Evolutionary conservation across 495 filamentous ascomycete genomes (phyloP).

Genomic region (Trichoderma asperelloides): DNA sequence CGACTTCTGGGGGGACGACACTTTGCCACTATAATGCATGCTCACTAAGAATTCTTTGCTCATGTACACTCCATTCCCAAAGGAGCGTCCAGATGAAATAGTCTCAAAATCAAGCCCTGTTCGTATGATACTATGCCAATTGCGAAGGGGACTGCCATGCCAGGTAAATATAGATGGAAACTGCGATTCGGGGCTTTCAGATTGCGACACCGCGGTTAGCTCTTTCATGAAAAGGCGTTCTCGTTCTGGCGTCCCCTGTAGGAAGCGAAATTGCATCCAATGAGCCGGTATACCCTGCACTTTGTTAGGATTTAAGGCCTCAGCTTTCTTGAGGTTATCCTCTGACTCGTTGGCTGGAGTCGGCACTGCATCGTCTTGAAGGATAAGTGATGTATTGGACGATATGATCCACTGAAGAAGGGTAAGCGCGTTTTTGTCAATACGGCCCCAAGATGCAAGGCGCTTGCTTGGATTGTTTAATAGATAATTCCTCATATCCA

Average conservation of each 20-base stretch:
- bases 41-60: slow-evolving; percentile 50
- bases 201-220: slow-evolving; percentile 19
- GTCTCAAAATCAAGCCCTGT: slow-evolving; percentile 67
- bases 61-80: slow-evolving; percentile 78
- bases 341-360: neutral
- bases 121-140: slow-evolving; percentile 90
- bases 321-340: slow-evolving; percentile 11
- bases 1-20: neutral
- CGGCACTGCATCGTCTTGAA: slow-evolving; percentile 49
- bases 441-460: slow-evolving; percentile 52
- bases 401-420: slow-evolving; percentile 85
- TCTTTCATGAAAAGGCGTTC: slow-evolving; percentile 66
- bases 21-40: slow-evolving; percentile 38
- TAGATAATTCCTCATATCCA: slow-evolving; percentile 55
- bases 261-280: slow-evolving; percentile 78
- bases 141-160: slow-evolving; percentile 67
- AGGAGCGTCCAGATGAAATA: slow-evolving; percentile 54
- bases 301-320: slow-evolving; percentile 27
- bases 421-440: slow-evolving; percentile 58
- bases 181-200: slow-evolving; percentile 20
- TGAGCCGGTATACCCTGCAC: slow-evolving; percentile 55
- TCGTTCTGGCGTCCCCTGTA: slow-evolving; percentile 85
- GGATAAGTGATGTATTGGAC: slow-evolving; percentile 81
- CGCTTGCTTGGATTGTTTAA: slow-evolving; percentile 24
- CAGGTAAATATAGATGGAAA: slow-evolving; percentile 74